phyloP scores from a whole-genome alignment of 306 rosid species.

The Quercus berberidifolia region DNA sequence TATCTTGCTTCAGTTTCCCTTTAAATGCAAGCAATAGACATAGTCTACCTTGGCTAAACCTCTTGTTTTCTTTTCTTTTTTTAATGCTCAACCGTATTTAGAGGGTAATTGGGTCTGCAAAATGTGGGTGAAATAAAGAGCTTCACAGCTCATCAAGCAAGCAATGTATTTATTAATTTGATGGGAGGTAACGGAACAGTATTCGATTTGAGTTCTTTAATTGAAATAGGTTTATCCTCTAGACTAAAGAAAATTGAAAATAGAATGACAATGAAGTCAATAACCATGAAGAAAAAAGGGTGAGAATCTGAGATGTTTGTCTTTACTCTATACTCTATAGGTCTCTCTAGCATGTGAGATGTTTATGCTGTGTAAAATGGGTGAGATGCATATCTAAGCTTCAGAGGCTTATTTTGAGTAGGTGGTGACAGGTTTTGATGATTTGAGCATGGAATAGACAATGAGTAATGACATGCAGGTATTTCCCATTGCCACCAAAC shows the following conservation, averaged over 20 bases:
- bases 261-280: too few relatives aligned
- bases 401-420: too few relatives aligned
- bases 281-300: too few relatives aligned
- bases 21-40: constrained; percentile 38
- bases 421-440: neutral
- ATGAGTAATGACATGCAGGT: neutral
- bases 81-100: constrained; percentile 9
- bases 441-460: neutral
- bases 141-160: constrained; percentile 28
- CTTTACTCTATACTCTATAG: too few relatives aligned
- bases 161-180: neutral
- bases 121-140: neutral
- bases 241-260: neutral
- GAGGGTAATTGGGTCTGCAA: constrained; percentile 17
- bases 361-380: neutral
- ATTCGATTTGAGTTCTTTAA: neutral
- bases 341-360: too few relatives aligned
- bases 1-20: constrained; percentile 26
- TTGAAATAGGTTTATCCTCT: neutral
- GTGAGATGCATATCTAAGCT: too few relatives aligned
- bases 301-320: too few relatives aligned
- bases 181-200: neutral
- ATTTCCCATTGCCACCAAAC: neutral
- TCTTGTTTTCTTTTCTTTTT: neutral
- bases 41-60: constrained; percentile 23